A percentile compares a stretch with the other conserved stretches of the same genome.
Conservation (phyloP, 495 filamentous ascomycete genomes). For the Neurospora sp. region DNA sequence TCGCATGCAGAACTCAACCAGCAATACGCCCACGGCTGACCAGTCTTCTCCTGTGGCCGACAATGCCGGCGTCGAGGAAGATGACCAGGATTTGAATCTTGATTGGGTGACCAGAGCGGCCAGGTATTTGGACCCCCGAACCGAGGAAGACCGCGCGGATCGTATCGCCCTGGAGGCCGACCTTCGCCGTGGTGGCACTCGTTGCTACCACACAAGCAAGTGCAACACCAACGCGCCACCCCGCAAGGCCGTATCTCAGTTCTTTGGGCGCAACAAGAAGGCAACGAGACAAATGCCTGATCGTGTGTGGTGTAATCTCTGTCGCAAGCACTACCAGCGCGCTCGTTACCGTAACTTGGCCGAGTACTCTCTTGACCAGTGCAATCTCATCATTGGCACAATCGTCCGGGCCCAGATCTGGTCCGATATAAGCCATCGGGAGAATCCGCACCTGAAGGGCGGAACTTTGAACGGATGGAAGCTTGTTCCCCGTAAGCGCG, state of each 20-base stretch:
- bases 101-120: background rate
- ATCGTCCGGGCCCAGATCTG: slow-evolving; percentile 50
- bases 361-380: slow-evolving; percentile 51
- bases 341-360: slow-evolving; percentile 51
- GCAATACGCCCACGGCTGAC: background rate
- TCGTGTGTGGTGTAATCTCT: slow-evolving; percentile 58
- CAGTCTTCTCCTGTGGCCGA: background rate
- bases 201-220: slow-evolving; percentile 26
- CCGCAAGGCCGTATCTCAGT: slow-evolving; percentile 71
- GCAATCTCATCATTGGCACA: slow-evolving; percentile 46
- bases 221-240: slow-evolving; percentile 42
- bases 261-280: slow-evolving; percentile 83
- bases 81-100: background rate
- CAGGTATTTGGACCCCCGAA: background rate
- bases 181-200: background rate
- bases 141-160: background rate
- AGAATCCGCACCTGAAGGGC: slow-evolving; percentile 3
- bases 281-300: slow-evolving; percentile 58
- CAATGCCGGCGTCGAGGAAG: background rate
- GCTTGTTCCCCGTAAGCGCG: slow-evolving; percentile 42
- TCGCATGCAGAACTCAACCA: background rate
- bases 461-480: slow-evolving; percentile 28
- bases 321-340: slow-evolving; percentile 81
- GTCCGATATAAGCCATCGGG: slow-evolving; percentile 34
- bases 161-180: background rate